Evolutionary conservation across 768 basidiomycete species (phyloP), one percentile per base, ranked within the genome.

Genomic region (Lactifluus volemus): DNA sequence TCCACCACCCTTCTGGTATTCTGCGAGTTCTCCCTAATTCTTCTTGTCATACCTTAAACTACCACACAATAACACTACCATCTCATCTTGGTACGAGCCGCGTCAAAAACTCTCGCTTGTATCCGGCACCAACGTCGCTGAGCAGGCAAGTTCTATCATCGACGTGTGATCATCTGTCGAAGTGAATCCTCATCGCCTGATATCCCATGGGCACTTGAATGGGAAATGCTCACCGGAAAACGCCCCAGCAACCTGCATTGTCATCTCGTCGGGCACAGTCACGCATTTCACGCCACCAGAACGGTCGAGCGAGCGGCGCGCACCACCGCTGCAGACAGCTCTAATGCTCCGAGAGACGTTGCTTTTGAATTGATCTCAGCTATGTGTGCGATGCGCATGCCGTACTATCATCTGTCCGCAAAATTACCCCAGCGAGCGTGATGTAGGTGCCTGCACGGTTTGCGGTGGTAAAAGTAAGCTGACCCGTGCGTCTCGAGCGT

Each of bases 381-480:
- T 64, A 89, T 79, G 66, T 79, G 81, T 0, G 85, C 86, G 55
- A 89, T 63, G 11, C 77, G 72, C 14, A 90, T 75, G 42, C 76
- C 70, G 61, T 82, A 63, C 44, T 72, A 30, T 70, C 65, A 60
- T 79, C 78, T 38, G 77, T 69, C 6, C 80, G 68, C 14, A 73
- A 63, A 30, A 73, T 71, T 41, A 81, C 74, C n/a, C 78, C 77
- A 41, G 73, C 71, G 17, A 15, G 41, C 1, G 79, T 79, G 11
- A 68, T 67, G 53, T 65, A 69, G 17, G 75, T 73, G 67, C 34
- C 66, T 64, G 0, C 73, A 70, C 41, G 15, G 66, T 85, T 90
- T 51, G 86, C 73, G n/a, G 63, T 84, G 80, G 69, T 87, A 85
- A 72, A 90, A 89, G 68, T 84, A 88, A 67, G 87, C 80, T 1